phyloP scores from a whole-genome alignment of 1,139 yeast species.

The Zhuliangozyma parablackwelliae region DNA sequence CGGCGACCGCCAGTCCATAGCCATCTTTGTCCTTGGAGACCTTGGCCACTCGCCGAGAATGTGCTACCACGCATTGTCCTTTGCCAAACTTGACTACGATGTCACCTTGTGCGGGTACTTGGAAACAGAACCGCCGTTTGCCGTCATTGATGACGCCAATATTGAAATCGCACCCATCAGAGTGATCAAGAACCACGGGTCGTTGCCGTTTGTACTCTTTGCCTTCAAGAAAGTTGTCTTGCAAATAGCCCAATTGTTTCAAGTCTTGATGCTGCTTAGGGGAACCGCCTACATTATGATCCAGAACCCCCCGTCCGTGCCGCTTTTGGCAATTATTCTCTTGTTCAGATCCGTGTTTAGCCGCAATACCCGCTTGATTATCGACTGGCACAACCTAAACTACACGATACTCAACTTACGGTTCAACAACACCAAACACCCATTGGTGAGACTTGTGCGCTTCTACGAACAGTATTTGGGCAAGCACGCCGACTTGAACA shows the following conservation, averaged over 20 bases:
- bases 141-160: slow-evolving; percentile 45
- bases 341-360: slow-evolving; percentile 50
- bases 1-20: slow-evolving; percentile 46
- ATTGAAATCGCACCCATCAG: slow-evolving; percentile 51
- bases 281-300: slow-evolving; percentile 69
- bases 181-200: slow-evolving; percentile 36
- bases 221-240: slow-evolving; percentile 53
- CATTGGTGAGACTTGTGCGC: slow-evolving; percentile 57
- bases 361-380: slow-evolving; percentile 58
- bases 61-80: slow-evolving; percentile 83
- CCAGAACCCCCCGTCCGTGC: slow-evolving; percentile 93
- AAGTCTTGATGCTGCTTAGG: slow-evolving; percentile 48
- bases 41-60: slow-evolving; percentile 94
- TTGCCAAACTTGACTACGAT: slow-evolving; percentile 61
- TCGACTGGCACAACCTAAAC: slow-evolving; percentile 97
- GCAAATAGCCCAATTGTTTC: slow-evolving; percentile 49
- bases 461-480: slow-evolving; percentile 59
- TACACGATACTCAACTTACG: slow-evolving; percentile 75
- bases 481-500: slow-evolving; percentile 52
- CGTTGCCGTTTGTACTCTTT: slow-evolving; percentile 55
- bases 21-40: slow-evolving; percentile 86
- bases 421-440: slow-evolving; percentile 50
- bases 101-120: slow-evolving; percentile 86
- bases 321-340: slow-evolving; percentile 64
- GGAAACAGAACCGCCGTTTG: slow-evolving; percentile 53